Evolutionary conservation across 2,329 filamentous ascomycete species (phyloP), one percentile per base, ranked within the genome.

Genomic region (Stenocarpella maydis): DNA sequence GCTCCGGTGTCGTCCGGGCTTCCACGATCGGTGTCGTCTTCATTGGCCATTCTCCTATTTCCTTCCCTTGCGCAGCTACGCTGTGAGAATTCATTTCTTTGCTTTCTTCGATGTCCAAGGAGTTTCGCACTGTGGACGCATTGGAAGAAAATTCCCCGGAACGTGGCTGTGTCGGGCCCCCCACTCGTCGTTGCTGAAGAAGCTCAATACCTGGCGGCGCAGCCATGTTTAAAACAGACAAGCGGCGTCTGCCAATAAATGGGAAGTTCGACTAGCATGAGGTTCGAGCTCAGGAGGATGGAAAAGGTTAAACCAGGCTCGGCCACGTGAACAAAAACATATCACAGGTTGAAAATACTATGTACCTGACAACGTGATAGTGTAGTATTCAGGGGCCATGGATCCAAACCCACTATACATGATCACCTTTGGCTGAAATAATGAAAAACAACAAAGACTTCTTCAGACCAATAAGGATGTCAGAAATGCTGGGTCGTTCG

Each of bases 191-290:
- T 24, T 28, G 50, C 26, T 60, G 65, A 65, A 60, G 69, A 21
- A 69, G 60, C 60, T 69, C 66, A 28, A 55, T 66, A 54, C 37
- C 60, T 53, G n/a, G 41, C 66, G 39, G 24, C 14, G 43, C 31
- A 3, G 66, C 50, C 69, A 71, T 71, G 15, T 54, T 37, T 37
- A 17, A 39, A 9, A 17, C 41, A 43, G 63, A 65, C 58, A 37
- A 63, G 43, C 43, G n/a, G n/a, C 28, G 58, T 63, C 58, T 34
- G 58, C 28, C 15, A 49, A 47, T 9, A 49, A 43, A 63, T 28
- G 43, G 19, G 3, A 10, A 63, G 24, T 28, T 49, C 43, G 43
- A 49, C 58, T n/a, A 37, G 58, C 24, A 47, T 47, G 28, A 34
- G 58, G 58, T 47, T 21, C 58, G 26, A 49, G 58, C 41, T 49